These are phyloP conservation scores for Yamadazyma dushanensis DNA, from an alignment of 1,139 yeast genomes.

Conservation along the genomic window DNA sequence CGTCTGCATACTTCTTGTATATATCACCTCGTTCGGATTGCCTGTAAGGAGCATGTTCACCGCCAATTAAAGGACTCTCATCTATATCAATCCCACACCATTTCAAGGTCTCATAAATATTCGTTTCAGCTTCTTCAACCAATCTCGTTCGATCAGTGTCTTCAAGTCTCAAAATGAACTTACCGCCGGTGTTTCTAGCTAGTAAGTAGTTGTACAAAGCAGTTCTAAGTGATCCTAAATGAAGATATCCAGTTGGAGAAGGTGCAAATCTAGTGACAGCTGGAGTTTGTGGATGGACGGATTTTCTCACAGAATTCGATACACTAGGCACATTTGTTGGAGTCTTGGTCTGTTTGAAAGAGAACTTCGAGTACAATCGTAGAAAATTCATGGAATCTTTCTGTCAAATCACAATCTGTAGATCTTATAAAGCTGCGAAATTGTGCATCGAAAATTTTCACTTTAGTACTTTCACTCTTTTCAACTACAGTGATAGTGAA, in stretches of 20 bases:
- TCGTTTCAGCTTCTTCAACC: constrained; percentile 78
- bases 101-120: constrained; percentile 68
- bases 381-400: constrained; percentile 3
- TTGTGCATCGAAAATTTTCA: background rate
- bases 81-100: constrained; percentile 81
- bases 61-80: constrained; percentile 78
- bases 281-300: constrained; percentile 52
- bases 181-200: constrained; percentile 79
- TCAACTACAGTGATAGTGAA: too few species aligned
- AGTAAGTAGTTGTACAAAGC: constrained; percentile 85
- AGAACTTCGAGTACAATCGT: constrained; percentile 11
- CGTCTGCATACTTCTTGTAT: constrained; percentile 57
- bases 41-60: constrained; percentile 71
- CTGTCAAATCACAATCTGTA: background rate
- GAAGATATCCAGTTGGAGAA: constrained; percentile 93
- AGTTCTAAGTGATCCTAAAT: constrained; percentile 88
- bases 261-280: constrained; percentile 96
- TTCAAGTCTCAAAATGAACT: constrained; percentile 78
- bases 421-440: background rate
- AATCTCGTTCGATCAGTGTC: constrained; percentile 87
- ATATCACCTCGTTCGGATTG: constrained; percentile 78
- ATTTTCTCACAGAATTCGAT: constrained; percentile 3
- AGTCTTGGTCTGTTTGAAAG: constrained; percentile 4
- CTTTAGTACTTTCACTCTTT: background rate
- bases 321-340: background rate